Conservation (phyloP, 495 filamentous ascomycete species). For the Wilcoxina mikolae region DNA sequence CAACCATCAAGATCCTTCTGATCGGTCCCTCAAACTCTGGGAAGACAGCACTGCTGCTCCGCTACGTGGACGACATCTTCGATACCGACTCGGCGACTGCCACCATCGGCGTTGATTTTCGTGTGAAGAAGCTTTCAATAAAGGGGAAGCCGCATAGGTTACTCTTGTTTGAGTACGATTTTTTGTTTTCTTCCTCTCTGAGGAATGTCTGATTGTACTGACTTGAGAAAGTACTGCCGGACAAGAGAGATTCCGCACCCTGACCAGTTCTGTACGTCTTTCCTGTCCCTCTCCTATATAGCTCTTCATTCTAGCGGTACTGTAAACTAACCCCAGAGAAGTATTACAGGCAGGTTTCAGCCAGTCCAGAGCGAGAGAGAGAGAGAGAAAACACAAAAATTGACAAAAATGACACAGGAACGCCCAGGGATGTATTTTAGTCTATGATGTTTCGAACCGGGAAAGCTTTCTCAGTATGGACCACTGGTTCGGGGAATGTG, state of each 20-base stretch:
- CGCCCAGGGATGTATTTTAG: conserved; percentile 44
- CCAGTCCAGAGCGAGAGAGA: too few species aligned
- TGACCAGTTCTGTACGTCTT: conserved; percentile 34
- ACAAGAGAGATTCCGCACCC: conserved; percentile 42
- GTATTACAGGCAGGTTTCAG: too few species aligned
- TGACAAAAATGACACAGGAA: conserved; percentile 46
- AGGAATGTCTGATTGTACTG: neutral
- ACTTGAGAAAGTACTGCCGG: conserved; percentile 27
- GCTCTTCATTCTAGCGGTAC: neutral
- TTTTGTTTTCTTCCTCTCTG: neutral
- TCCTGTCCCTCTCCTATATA: neutral
- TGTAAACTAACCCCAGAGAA: neutral
- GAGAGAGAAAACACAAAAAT: too few species aligned
- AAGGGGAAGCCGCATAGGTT: conserved; percentile 41
- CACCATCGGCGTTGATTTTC: conserved; percentile 49
- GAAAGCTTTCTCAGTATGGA: conserved; percentile 44
- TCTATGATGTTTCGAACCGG: conserved; percentile 44
- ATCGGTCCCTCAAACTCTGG: conserved; percentile 26
- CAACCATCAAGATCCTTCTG: conserved; percentile 12
- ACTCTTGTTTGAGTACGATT: conserved; percentile 40
- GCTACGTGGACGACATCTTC: conserved; percentile 46
- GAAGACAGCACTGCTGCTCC: conserved; percentile 32
- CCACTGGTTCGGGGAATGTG: conserved; percentile 45
- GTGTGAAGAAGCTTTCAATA: conserved; percentile 34
- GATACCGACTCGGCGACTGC: conserved; percentile 43